Evolutionary conservation across 306 rosid species (phyloP), one percentile per base, ranked within the genome.

Genomic region (Quercus ilex): DNA sequence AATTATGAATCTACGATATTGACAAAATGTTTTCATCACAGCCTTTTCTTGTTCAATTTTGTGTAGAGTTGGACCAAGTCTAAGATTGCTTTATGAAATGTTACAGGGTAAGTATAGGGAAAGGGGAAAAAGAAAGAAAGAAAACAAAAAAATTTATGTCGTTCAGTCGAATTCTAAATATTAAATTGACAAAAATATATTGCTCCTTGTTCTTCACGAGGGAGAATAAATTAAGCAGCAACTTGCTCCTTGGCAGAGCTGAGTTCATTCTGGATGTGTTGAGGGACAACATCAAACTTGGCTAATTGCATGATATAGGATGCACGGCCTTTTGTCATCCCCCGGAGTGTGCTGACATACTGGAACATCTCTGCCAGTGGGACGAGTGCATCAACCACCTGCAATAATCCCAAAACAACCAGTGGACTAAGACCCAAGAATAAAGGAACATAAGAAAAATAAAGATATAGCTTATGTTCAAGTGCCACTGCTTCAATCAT

Each of bases 331-430:
- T 95, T 95, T 21, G 98, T 95, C 98, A 95, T 95, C 17, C 98
- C 97, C 83, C 99, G 83, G 0, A 93, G 91, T 3, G 99, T 95
- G 65, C 99, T 95, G 0, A 95, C 98, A 23, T 92, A 95, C 76
- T 92, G 99, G 73, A 95, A 95, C 99, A 95, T 95, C 89, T 95
- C 99, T 1, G 98, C 97, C 69, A 95, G 91, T 20, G 99, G 99
- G 79, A 95, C 98, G 60, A 89, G 74, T 3, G 94, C 5, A 87
- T 95, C 99, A 43, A 95, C 99, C 74, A 93, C 98, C 98, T 95
- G 94, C 79, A 80, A 79, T 71, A 17, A 35, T 55, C 82, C 51
- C 64, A 26, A 64, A 77, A 35, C 15, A 33, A 19, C 35, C 18
- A 43, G 38, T 74, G 1, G 49, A 19, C 17, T 2, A 4, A 3